A percentile compares a stretch with the other conserved stretches of the same genome.
Conservation (phyloP, 2,329 filamentous ascomycete species). For the Colletotrichum cuscutae region DNA sequence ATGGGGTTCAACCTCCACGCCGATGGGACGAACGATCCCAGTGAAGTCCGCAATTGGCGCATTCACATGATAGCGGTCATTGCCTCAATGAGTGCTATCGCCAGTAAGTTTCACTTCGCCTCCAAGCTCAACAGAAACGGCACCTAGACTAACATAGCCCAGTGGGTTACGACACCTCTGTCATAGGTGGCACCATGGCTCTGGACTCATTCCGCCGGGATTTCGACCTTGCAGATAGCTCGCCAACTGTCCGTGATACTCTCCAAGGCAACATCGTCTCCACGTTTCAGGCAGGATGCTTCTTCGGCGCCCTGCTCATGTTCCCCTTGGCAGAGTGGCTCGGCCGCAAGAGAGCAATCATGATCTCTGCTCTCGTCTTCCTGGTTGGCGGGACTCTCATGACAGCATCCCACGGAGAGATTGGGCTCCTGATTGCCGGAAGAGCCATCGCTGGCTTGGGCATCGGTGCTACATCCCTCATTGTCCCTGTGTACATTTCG, state of each 20-base stretch:
- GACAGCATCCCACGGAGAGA: slow-evolving; percentile 43
- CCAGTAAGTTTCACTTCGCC: slow-evolving; percentile 28
- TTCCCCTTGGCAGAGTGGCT: slow-evolving; percentile 66
- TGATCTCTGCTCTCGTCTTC: slow-evolving; percentile 61
- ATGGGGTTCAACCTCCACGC: slow-evolving; percentile 32
- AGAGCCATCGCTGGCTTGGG: slow-evolving; percentile 63
- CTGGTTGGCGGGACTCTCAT: slow-evolving; percentile 59
- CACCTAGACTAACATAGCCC: neutral
- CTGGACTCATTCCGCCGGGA: slow-evolving; percentile 38
- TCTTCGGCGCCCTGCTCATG: slow-evolving; percentile 64
- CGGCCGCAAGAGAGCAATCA: slow-evolving; percentile 62
- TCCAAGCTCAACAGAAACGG: neutral
- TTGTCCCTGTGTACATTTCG: slow-evolving; percentile 67
- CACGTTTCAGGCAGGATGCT: slow-evolving; percentile 66
- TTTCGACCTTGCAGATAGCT: slow-evolving; percentile 33
- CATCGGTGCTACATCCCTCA: slow-evolving; percentile 60
- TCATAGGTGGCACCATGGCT: slow-evolving; percentile 40
- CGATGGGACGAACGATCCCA: neutral
- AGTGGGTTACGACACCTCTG: slow-evolving; percentile 17
- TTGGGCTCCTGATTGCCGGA: slow-evolving; percentile 66
- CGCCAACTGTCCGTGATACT: slow-evolving; percentile 26
- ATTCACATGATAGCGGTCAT: slow-evolving; percentile 38
- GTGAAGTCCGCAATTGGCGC: slow-evolving; percentile 35
- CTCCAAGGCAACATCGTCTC: slow-evolving; percentile 45
- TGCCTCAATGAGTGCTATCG: slow-evolving; percentile 39